Conservation (phyloP, 768 basidiomycete species). For the Saitozyma podzolica region DNA sequence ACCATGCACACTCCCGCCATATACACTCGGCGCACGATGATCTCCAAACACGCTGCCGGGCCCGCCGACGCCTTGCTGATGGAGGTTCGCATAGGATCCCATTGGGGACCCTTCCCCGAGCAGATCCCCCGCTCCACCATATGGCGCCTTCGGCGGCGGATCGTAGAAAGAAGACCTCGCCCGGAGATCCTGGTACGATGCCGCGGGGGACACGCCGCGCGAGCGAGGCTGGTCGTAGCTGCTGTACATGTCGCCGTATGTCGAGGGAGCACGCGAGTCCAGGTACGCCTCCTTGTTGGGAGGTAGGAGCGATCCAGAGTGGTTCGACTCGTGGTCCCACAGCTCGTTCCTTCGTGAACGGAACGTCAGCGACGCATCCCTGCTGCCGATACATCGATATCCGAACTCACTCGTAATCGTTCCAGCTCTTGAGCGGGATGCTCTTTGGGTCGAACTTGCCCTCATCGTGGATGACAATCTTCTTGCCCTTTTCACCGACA, state of each 20-base stretch:
- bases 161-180: constrained; percentile 53
- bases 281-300: constrained; percentile 67
- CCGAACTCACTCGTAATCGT: constrained; percentile 71
- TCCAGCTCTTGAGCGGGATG: constrained; percentile 96
- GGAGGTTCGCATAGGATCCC: too few relatives aligned
- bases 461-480: constrained; percentile 93
- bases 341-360: constrained; percentile 73
- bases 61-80: too few relatives aligned
- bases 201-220: constrained; percentile 75
- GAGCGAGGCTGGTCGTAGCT: constrained; percentile 71
- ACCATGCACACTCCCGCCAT: too few relatives aligned
- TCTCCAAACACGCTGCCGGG: too few relatives aligned
- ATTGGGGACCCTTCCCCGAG: neutral
- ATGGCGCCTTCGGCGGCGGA: constrained; percentile 53
- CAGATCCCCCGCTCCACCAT: constrained; percentile 52
- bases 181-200: constrained; percentile 61
- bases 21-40: too few relatives aligned
- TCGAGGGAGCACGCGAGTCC: constrained; percentile 45
- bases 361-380: constrained; percentile 24
- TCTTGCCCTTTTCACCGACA: constrained; percentile 91
- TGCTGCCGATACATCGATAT: neutral
- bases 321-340: constrained; percentile 96
- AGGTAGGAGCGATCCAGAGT: constrained; percentile 90
- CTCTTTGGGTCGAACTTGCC: constrained; percentile 92
- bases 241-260: constrained; percentile 60